phyloP scores from a whole-genome alignment of 805 yeast genomes.

The Candida suzukii region DNA sequence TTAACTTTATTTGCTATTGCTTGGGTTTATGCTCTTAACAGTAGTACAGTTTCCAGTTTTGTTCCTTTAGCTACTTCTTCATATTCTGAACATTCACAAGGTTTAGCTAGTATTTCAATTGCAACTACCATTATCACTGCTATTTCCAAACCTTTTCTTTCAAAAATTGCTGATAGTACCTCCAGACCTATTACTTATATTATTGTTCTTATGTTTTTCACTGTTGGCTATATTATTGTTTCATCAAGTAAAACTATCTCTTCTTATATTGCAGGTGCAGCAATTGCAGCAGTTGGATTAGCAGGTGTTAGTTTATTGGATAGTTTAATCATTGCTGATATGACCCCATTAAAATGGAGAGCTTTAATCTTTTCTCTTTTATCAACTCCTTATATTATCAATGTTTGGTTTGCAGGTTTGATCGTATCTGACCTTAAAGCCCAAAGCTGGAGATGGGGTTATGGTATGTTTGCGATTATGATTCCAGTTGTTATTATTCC shows the following conservation, averaged over 20 bases:
- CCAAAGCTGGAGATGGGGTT: slow-evolving; percentile 44
- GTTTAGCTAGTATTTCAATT: slow-evolving; percentile 14
- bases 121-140: slow-evolving; percentile 19
- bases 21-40: slow-evolving; percentile 24
- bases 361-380: slow-evolving; percentile 15
- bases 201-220: slow-evolving; percentile 13
- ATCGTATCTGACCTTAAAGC: slow-evolving; percentile 26
- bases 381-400: slow-evolving; percentile 33
- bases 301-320: slow-evolving; percentile 17
- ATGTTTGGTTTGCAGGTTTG: slow-evolving; percentile 36
- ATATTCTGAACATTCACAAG: slow-evolving; percentile 15
- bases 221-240: slow-evolving; percentile 17
- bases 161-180: slow-evolving; percentile 20
- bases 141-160: slow-evolving; percentile 18
- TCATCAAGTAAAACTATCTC: slow-evolving; percentile 16
- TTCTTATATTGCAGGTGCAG: slow-evolving; percentile 21
- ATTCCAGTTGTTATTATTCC: slow-evolving; percentile 33
- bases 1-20: slow-evolving; percentile 84
- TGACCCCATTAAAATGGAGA: slow-evolving; percentile 23
- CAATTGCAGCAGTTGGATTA: slow-evolving; percentile 14
- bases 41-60: slow-evolving; percentile 25
- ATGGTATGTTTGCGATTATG: slow-evolving; percentile 40
- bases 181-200: slow-evolving; percentile 18
- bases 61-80: slow-evolving; percentile 26
- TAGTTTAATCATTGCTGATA: slow-evolving; percentile 18